A percentile compares a stretch with the other conserved stretches of the same genome.
These are phyloP conservation scores for Marchantia polymorpha DNA, from an alignment of 225 moss, liverwort and hornwort genomes.

Conservation along the genomic window DNA sequence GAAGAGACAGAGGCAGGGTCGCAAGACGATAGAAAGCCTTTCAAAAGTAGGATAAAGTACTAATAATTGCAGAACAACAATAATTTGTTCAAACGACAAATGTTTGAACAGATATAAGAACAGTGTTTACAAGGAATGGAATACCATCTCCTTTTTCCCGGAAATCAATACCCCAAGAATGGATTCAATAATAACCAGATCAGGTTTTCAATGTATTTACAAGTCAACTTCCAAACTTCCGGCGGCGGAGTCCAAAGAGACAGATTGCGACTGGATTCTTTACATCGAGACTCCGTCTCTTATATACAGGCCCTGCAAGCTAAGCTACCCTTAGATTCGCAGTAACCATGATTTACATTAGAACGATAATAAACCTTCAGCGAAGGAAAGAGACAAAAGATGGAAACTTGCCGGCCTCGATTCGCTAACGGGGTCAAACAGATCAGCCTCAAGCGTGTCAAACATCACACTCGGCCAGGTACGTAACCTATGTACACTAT, in stretches of 20 bases:
- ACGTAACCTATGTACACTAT: conserved; percentile 4
- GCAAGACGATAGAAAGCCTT: too few relatives aligned
- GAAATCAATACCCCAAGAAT: conserved; percentile 9
- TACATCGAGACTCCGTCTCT: conserved; percentile 15
- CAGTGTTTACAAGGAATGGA: too few relatives aligned
- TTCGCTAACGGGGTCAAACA: too few relatives aligned
- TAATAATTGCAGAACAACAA: too few relatives aligned
- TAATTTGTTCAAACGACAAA: too few relatives aligned
- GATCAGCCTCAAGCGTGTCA: not conserved
- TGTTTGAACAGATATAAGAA: too few relatives aligned
- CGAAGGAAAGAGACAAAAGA: not conserved
- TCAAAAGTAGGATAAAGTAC: too few relatives aligned
- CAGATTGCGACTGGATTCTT: conserved; percentile 1
- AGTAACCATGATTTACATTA: conserved; percentile 12
- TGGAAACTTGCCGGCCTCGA: not conserved
- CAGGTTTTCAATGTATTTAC: conserved; percentile 15
- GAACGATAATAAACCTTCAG: not conserved
- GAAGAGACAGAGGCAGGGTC: too few relatives aligned
- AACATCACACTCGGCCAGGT: conserved; percentile 2
- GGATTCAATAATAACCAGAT: not conserved
- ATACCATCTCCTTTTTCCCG: not conserved
- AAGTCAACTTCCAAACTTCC: not conserved
- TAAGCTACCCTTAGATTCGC: not conserved
- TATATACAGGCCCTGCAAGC: conserved; percentile 14
- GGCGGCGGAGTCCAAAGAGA: not conserved